These are phyloP conservation scores for Fusarium sterilihyphosum DNA, from an alignment of 2,329 filamentous ascomycete genomes.

Conservation along the genomic window DNA sequence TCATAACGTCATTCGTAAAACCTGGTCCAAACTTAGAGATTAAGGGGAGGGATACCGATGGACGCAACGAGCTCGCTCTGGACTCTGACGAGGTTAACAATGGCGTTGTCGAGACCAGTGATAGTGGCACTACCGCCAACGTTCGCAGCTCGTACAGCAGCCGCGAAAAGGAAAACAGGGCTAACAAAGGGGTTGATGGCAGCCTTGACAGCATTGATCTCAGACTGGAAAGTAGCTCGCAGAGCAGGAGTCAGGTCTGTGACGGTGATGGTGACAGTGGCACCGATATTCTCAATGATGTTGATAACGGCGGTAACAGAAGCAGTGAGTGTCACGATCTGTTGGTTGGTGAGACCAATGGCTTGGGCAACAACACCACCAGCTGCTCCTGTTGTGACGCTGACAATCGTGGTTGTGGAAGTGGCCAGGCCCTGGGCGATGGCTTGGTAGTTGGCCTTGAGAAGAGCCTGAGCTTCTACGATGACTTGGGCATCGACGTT, in stretches of 20 bases:
- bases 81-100: neutral
- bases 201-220: neutral
- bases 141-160: neutral
- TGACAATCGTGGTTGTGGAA: conserved; percentile 1
- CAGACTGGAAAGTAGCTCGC: neutral
- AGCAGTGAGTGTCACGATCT: neutral
- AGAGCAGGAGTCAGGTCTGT: conserved; percentile 6
- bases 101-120: neutral
- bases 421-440: neutral
- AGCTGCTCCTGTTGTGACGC: conserved; percentile 16
- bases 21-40: neutral
- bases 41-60: neutral
- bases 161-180: neutral
- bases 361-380: conserved; percentile 3
- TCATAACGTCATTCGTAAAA: neutral
- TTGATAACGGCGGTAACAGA: neutral
- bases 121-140: neutral
- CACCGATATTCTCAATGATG: neutral
- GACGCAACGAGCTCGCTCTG: fast-evolving
- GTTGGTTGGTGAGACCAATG: neutral
- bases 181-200: conserved; percentile 10
- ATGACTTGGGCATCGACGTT: neutral
- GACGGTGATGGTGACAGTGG: neutral
- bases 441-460: conserved; percentile 4
- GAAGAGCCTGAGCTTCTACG: neutral